Base-by-base conservation (phyloP, 495 filamentous ascomycete genomes). In the Pyrenula aspistea region DNA sequence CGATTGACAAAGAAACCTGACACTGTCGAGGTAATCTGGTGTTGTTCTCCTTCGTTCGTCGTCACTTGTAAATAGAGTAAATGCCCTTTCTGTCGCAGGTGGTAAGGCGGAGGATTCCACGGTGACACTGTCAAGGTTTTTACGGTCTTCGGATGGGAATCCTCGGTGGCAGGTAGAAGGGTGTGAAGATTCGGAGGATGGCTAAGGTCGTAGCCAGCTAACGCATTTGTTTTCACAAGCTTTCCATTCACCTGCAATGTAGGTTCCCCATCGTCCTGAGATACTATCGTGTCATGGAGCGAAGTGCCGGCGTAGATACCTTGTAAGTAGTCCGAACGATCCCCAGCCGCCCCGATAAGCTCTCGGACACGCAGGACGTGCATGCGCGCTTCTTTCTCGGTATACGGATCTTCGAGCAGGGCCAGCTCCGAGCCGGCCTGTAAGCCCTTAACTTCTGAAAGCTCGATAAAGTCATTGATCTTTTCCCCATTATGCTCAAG, bases 1-100 rank as follows among this genome's bases (percentile, higher is more conserved):
- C 88, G 93, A 80, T 95, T 97, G 60, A 96, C 88, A 70, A 84
- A 97, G 75, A 99, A 99, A 2, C 94, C 94, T 10, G 89, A 88
- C 51, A 94, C 85, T 64, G 95, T 88, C 4, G 89, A 83, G 8
- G 94, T 97, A 60, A 99, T 87, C 67, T 96, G 89, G 70, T 86
- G 82, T 65, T 91, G 86, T 68, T 97, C 91, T 57, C 89, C 89
- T 71, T 99, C 94, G 63, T 86, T 89, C 36, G 91, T 96, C 19
- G 84, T 86, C 25, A 94, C 75, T 56, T 87, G 79, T 20, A 99
- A 77, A 71, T 99, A 99, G 47, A 99, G 80, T 24, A 99, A 75
- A 67, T 99, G 94, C 42, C 94, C 94, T 65, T 86, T 88, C 62
- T 95, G 88, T 53, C 92, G 82, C 36, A 95, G 82, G 62, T 91